phyloP scores from a whole-genome alignment of 257 asterid species.

The Nicotiana undulata region DNA sequence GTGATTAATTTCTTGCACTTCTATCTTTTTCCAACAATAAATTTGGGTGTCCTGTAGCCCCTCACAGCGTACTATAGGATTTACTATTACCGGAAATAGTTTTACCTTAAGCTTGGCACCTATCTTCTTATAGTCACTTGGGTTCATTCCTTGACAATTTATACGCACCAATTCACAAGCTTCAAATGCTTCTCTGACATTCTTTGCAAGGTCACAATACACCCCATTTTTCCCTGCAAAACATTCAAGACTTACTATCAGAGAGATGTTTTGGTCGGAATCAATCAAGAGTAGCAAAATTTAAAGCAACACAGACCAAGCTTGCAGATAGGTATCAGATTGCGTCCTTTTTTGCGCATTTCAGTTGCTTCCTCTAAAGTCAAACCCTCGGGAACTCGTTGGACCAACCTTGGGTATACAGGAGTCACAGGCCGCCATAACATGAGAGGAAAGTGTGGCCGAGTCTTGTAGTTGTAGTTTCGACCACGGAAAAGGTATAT shows the following conservation, averaged over 20 bases:
- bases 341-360: conserved; percentile 73
- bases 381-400: conserved; percentile 69
- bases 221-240: conserved; percentile 88
- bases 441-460: conserved; percentile 85
- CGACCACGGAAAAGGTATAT: conserved; percentile 84
- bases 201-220: conserved; percentile 59
- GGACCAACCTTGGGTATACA: conserved; percentile 77
- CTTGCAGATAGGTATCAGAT: conserved; percentile 72
- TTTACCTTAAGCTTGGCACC: conserved; percentile 93
- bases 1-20: conserved; percentile 2
- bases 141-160: conserved; percentile 80
- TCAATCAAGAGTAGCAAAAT: neutral
- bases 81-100: neutral
- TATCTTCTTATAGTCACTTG: conserved; percentile 72
- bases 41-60: neutral
- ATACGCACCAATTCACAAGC: conserved; percentile 82
- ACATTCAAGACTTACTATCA: conserved; percentile 15
- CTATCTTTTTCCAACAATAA: neutral
- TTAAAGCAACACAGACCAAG: conserved; percentile 41
- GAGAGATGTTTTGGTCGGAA: neutral
- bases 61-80: neutral
- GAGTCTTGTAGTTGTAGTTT: conserved; percentile 67
- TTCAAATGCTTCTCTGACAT: conserved; percentile 86
- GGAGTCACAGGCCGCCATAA: conserved; percentile 87
- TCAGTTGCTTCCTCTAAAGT: conserved; percentile 72